Percentiles rank a stretch among this genome's conserved stretches.
These are phyloP conservation scores for Ganoderma boninense DNA, from an alignment of 1,284 basidiomycete genomes.

Conservation along the genomic window DNA sequence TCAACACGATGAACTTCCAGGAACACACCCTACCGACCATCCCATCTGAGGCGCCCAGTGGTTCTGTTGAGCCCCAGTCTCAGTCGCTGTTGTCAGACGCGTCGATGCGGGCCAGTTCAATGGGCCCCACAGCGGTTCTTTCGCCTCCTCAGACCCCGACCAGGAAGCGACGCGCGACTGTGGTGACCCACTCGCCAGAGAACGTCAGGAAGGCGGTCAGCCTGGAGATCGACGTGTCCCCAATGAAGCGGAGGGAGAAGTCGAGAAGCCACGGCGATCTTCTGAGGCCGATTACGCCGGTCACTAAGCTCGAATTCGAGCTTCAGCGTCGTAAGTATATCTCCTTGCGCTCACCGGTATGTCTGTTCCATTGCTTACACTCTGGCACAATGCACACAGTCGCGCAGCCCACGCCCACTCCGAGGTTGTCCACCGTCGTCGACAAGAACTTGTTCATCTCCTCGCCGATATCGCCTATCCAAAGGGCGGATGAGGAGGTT, in stretches of 20 bases:
- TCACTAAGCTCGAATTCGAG: conserved; percentile 69
- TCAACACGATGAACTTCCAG: conserved; percentile 29
- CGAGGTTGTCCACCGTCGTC: conserved; percentile 66
- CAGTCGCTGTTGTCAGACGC: conserved; percentile 10
- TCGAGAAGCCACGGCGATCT: conserved; percentile 70
- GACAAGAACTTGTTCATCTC: conserved; percentile 71
- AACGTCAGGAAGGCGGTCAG: conserved; percentile 37
- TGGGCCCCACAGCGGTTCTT: conserved; percentile 6
- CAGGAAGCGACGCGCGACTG: conserved; percentile 69
- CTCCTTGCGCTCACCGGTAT: background rate
- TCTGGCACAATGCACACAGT: conserved; percentile 26
- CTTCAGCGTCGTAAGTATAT: conserved; percentile 58
- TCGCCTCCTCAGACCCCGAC: conserved; percentile 37
- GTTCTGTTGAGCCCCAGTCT: conserved; percentile 15
- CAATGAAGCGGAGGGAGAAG: conserved; percentile 72
- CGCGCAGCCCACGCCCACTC: conserved; percentile 51
- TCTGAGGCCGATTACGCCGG: conserved; percentile 70
- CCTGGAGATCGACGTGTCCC: conserved; percentile 52
- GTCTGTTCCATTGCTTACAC: background rate
- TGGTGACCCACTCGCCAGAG: conserved; percentile 67
- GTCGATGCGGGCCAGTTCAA: conserved; percentile 2
- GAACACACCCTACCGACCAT: conserved; percentile 39
- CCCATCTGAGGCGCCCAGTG: conserved; percentile 39
- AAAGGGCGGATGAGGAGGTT: conserved; percentile 18
- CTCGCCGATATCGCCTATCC: conserved; percentile 46